Conservation (phyloP, 2,329 filamentous ascomycete species). For the Ophiocordyceps camponoti-leonardi region DNA sequence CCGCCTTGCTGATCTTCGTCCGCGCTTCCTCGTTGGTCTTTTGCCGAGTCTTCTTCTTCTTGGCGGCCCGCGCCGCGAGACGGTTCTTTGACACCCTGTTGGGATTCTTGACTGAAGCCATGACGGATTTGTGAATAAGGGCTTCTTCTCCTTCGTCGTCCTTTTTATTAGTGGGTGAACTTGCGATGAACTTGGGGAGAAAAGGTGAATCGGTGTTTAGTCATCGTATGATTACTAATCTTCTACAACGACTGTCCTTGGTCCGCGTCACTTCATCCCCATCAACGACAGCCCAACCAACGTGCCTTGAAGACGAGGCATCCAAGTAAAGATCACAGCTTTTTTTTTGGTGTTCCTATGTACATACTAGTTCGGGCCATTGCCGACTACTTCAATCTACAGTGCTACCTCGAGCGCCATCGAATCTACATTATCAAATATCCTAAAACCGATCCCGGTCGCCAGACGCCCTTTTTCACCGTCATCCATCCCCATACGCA, state of each 20-base stretch:
- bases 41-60: slow-evolving; percentile 23
- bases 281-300: not conserved
- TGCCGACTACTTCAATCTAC: not conserved
- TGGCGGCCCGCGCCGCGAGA: slow-evolving; percentile 26
- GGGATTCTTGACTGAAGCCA: slow-evolving; percentile 41
- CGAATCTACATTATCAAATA: not conserved
- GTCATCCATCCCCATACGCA: no score
- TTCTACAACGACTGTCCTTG: no score
- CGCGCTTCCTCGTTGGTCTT: slow-evolving; percentile 21
- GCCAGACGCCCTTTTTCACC: not conserved
- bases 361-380: not conserved
- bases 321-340: no score
- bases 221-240: no score
- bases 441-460: not conserved
- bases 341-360: no score
- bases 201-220: not conserved
- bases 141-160: not conserved
- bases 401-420: not conserved
- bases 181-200: not conserved
- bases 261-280: no score
- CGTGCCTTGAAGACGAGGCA: not conserved
- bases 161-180: not conserved
- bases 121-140: slow-evolving; percentile 9
- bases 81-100: slow-evolving; percentile 39
- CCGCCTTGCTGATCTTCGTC: slow-evolving; percentile 22